Percentiles rank a stretch among this genome's conserved stretches.
Conservation (phyloP, 306 rosid species). For the Lagenaria siceraria region DNA sequence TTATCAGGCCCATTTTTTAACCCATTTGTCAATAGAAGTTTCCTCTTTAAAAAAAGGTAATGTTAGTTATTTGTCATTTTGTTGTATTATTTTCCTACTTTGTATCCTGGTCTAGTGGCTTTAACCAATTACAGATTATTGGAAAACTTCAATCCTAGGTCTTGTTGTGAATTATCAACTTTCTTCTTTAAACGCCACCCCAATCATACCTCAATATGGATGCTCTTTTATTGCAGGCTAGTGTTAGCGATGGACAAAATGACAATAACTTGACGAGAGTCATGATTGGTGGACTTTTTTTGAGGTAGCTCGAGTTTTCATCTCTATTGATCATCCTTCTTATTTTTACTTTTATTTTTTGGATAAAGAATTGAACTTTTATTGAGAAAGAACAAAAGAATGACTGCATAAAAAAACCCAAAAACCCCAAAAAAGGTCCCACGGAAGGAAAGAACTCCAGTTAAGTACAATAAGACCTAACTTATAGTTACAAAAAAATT, state of each 20-base stretch:
- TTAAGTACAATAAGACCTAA: too few species aligned
- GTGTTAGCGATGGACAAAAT: conserved; percentile 67
- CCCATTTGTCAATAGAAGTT: background rate
- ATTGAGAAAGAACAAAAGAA: too few species aligned
- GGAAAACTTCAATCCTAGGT: background rate
- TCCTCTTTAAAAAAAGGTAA: background rate
- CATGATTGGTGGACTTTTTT: conserved; percentile 72
- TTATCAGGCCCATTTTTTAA: background rate
- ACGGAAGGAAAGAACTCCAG: background rate
- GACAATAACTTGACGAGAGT: conserved; percentile 74
- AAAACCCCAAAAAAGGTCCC: background rate
- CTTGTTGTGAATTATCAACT: background rate
- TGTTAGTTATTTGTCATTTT: background rate
- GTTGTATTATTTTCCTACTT: background rate
- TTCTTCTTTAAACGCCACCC: background rate
- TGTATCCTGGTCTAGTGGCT: background rate
- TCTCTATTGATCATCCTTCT: background rate
- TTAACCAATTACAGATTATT: background rate
- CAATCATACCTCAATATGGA: conserved; percentile 8
- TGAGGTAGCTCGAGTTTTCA: conserved; percentile 37
- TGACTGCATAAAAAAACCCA: background rate
- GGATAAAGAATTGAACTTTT: background rate
- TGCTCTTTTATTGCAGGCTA: conserved; percentile 51
- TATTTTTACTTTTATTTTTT: too few species aligned
- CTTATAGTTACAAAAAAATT: background rate